These are phyloP conservation scores for Trypanosoma rangeli DNA, from an alignment of 208 protist genomes.

Conservation along the genomic window DNA sequence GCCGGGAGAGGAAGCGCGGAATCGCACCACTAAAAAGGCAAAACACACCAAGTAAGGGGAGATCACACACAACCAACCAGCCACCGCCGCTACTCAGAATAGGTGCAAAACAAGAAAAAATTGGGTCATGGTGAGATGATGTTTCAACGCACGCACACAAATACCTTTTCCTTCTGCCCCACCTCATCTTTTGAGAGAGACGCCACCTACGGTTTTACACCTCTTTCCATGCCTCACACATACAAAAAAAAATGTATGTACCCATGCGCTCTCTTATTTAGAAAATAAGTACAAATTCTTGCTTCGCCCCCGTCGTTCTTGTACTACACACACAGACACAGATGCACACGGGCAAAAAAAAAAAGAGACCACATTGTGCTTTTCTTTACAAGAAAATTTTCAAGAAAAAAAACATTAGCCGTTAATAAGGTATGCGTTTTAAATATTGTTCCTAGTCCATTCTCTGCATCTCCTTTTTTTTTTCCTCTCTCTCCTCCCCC, in stretches of 20 bases:
- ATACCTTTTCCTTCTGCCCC: background rate
- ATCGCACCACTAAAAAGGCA: background rate
- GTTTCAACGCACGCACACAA: background rate
- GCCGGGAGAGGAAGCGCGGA: background rate
- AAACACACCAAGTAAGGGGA: background rate
- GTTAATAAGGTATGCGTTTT: background rate
- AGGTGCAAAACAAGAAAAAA: background rate
- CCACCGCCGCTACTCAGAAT: background rate
- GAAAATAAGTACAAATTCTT: background rate
- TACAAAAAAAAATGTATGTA: background rate
- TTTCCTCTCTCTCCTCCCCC: background rate
- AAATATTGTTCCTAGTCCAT: conserved; percentile 2
- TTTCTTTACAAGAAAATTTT: background rate
- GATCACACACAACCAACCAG: background rate
- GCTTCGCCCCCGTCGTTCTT: background rate
- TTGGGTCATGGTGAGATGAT: background rate
- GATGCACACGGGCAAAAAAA: background rate
- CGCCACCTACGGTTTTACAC: background rate
- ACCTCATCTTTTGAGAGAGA: background rate
- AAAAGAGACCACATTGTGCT: background rate
- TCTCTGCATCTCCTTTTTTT: conserved; percentile 1
- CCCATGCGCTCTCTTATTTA: background rate
- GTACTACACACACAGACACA: background rate
- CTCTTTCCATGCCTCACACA: background rate
- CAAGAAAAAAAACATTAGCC: background rate